Percentiles rank a stretch among this genome's conserved stretches.
These are phyloP conservation scores for Pythium angustatum DNA, from an alignment of 352 stramenopile species.

Conservation along the genomic window DNA sequence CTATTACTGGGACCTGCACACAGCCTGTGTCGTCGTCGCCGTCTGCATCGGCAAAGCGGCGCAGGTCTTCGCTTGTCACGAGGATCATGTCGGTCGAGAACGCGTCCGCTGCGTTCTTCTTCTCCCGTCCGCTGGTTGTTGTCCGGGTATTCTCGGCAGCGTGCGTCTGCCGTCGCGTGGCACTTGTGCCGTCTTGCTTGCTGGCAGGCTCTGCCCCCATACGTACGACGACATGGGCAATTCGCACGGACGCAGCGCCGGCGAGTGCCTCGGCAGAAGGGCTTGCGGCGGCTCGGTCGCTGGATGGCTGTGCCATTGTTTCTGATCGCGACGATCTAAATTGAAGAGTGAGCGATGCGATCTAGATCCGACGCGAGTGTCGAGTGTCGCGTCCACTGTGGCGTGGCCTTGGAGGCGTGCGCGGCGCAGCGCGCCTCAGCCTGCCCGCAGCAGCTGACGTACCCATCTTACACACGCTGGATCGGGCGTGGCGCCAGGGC, in stretches of 20 bases:
- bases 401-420: too few relatives aligned
- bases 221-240: constrained; percentile 11
- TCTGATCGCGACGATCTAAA: neutral
- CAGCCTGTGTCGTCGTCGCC: neutral
- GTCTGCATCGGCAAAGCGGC: neutral
- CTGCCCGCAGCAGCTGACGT: constrained; percentile 15
- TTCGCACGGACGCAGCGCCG: constrained; percentile 5
- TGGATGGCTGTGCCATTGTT: constrained; percentile 7
- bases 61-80: constrained; percentile 18
- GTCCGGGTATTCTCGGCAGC: neutral
- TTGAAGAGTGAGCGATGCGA: constrained; percentile 13
- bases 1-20: constrained; percentile 11
- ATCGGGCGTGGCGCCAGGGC: constrained; percentile 12
- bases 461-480: constrained; percentile 23
- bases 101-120: neutral
- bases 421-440: too few relatives aligned
- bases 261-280: neutral
- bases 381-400: too few relatives aligned
- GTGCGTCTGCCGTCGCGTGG: neutral
- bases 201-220: too few relatives aligned
- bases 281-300: neutral
- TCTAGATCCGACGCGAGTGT: neutral
- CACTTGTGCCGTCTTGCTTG: too few relatives aligned
- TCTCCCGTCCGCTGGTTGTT: neutral
- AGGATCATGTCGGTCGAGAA: constrained; percentile 20